These are phyloP conservation scores for Globisporangium nunn DNA, from an alignment of 352 stramenopile species.

Conservation along the genomic window DNA sequence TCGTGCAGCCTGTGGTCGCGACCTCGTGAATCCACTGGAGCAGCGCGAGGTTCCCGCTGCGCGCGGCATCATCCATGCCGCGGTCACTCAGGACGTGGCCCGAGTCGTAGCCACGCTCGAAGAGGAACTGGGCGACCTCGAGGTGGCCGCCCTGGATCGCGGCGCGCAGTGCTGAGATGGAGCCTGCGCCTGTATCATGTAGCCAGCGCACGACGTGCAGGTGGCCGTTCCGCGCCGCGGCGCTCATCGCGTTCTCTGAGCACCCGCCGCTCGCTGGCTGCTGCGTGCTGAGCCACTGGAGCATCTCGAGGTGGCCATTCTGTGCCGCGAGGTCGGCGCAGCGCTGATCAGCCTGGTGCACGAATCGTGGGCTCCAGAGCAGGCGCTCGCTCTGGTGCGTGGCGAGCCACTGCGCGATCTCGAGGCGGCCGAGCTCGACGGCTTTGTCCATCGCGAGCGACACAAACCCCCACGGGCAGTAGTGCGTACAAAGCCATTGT, in stretches of 20 bases:
- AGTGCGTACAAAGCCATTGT: slow-evolving; percentile 3
- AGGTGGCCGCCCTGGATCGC: slow-evolving; percentile 4
- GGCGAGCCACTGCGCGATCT: slow-evolving; percentile 8
- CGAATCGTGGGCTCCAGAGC: slow-evolving; percentile 1
- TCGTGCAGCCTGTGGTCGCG: background rate
- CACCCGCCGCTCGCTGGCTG: background rate
- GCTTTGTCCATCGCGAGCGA: slow-evolving; percentile 9
- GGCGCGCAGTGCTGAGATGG: slow-evolving; percentile 3
- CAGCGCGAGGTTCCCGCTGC: slow-evolving; percentile 8
- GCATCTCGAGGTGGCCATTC: slow-evolving; percentile 1
- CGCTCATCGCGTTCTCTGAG: background rate
- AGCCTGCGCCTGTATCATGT: background rate
- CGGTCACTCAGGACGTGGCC: slow-evolving; percentile 2
- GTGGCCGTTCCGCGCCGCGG: slow-evolving; percentile 2
- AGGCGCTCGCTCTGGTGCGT: slow-evolving; percentile 5
- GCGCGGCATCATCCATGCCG: slow-evolving; percentile 4
- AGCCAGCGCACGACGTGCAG: slow-evolving; percentile 6
- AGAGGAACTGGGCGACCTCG: slow-evolving; percentile 9
- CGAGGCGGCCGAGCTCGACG: slow-evolving; percentile 1
- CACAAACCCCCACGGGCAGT: slow-evolving; percentile 7
- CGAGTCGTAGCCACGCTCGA: slow-evolving; percentile 8
- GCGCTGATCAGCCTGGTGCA: slow-evolving; percentile 3
- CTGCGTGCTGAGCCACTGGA: slow-evolving; percentile 7
- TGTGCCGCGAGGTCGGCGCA: slow-evolving; percentile 5
- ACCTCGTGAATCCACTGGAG: background rate